phyloP scores from a whole-genome alignment of 2,329 filamentous ascomycete genomes.

The Ophiognomonia clavigignenti-juglandacearum region DNA sequence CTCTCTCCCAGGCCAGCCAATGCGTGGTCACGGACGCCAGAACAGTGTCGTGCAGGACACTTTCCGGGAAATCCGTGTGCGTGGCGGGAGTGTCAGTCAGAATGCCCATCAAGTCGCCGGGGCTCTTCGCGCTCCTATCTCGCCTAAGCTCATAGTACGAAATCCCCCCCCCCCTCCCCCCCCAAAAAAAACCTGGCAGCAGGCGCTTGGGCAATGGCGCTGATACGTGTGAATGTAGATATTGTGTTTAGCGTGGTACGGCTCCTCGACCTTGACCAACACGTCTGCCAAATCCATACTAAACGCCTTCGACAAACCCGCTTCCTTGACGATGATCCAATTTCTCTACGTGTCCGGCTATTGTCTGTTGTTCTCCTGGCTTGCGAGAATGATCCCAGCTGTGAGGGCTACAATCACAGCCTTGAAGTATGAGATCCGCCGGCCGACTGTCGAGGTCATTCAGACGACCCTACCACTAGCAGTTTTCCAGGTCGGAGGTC shows the following conservation, averaged over 20 bases:
- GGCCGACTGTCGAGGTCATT: conserved; percentile 76
- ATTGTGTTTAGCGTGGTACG: conserved; percentile 89
- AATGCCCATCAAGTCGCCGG: conserved; percentile 93
- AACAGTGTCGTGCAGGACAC: conserved; percentile 90
- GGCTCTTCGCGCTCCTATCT: conserved; percentile 84
- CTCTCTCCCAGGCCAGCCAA: conserved; percentile 9
- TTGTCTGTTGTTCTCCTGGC: conserved; percentile 74
- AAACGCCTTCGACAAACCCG: conserved; percentile 83
- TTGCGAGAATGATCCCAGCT: conserved; percentile 67
- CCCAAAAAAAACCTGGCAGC: not conserved
- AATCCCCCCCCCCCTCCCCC: no score
- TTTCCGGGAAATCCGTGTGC: conserved; percentile 73
- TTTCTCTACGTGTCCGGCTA: conserved; percentile 89
- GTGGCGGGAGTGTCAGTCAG: conserved; percentile 81
- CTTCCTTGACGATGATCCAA: conserved; percentile 87
- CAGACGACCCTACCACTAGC: conserved; percentile 86
- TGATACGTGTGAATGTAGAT: conserved; percentile 47
- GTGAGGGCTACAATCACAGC: conserved; percentile 70
- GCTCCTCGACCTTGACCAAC: conserved; percentile 91
- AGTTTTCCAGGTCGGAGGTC: conserved; percentile 86
- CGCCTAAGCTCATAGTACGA: conserved; percentile 78
- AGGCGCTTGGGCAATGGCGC: conserved; percentile 17
- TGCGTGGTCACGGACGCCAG: conserved; percentile 60
- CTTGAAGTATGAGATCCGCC: conserved; percentile 76
- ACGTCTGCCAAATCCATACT: conserved; percentile 97